These are phyloP conservation scores for Cutaneotrichosporon curvatum DNA, from an alignment of 1,284 basidiomycete genomes.

Conservation along the genomic window DNA sequence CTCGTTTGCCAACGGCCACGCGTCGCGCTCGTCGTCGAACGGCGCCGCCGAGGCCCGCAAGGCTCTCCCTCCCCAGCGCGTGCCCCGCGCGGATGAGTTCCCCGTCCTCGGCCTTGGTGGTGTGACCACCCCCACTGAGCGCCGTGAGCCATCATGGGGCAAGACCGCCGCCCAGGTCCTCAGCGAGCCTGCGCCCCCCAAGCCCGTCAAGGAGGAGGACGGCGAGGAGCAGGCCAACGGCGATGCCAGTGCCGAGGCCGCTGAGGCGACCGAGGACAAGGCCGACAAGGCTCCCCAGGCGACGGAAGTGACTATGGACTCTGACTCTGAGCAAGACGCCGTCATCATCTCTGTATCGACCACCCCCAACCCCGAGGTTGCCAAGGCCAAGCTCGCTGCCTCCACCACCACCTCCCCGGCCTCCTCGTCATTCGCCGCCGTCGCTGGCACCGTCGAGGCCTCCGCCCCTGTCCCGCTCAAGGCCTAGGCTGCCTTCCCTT, in stretches of 20 bases:
- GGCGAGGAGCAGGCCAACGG: constrained; percentile 19
- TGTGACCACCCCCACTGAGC: constrained; percentile 20
- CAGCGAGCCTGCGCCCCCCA: constrained; percentile 41
- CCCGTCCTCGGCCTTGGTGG: constrained; percentile 34
- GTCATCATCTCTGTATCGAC: constrained; percentile 43
- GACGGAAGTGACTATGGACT: constrained; percentile 40
- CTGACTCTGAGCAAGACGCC: constrained; percentile 42
- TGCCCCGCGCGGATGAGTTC: constrained; percentile 46
- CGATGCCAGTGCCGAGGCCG: background rate
- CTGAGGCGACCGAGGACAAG: constrained; percentile 5
- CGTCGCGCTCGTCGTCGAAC: constrained; percentile 19
- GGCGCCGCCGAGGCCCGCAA: constrained; percentile 15
- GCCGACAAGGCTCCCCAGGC: background rate
- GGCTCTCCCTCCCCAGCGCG: constrained; percentile 29
- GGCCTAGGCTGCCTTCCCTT: constrained; percentile 21
- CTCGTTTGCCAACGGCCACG: constrained; percentile 13
- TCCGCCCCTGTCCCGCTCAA: constrained; percentile 34
- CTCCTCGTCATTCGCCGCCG: constrained; percentile 32
- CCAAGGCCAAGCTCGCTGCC: constrained; percentile 14
- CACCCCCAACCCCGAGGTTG: constrained; percentile 17
- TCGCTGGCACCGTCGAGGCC: constrained; percentile 21
- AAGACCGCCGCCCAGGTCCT: constrained; percentile 47
- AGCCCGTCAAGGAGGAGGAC: constrained; percentile 22
- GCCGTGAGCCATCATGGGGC: constrained; percentile 28
- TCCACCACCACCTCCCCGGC: constrained; percentile 17